Conservation (phyloP, 345 rosid genomes). For the Brassica rapa region DNA sequence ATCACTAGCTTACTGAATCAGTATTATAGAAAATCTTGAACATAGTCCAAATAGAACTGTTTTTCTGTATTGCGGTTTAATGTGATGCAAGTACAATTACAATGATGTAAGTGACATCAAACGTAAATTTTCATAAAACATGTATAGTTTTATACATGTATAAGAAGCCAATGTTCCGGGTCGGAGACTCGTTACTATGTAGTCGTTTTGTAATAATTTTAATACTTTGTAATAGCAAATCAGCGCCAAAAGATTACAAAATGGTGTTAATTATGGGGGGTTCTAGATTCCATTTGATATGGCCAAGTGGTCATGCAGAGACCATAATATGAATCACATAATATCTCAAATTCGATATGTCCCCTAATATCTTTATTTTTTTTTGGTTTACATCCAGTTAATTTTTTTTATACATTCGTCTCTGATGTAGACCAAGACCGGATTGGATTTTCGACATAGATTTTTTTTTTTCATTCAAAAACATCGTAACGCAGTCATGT, state of each 20-base stretch:
- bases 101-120: not conserved
- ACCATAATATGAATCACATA: not conserved
- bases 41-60: not conserved
- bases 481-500: not conserved
- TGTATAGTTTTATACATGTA: too few relatives aligned
- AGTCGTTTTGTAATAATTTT: too few relatives aligned
- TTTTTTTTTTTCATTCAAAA: not conserved
- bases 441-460: not conserved
- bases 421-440: not conserved
- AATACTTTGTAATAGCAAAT: not conserved
- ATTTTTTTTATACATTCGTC: not conserved
- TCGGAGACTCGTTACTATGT: too few relatives aligned
- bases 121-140: not conserved
- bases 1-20: not conserved
- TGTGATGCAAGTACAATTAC: not conserved
- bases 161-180: too few relatives aligned
- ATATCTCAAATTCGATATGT: not conserved
- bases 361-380: not conserved
- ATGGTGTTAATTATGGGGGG: not conserved
- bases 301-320: not conserved
- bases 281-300: not conserved
- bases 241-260: not conserved
- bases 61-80: not conserved
- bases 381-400: not conserved
- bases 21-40: not conserved